Evolutionary conservation across 257 asterid species (phyloP), one percentile per base, ranked within the genome.

Genomic region (Solanum raphanifolium): DNA sequence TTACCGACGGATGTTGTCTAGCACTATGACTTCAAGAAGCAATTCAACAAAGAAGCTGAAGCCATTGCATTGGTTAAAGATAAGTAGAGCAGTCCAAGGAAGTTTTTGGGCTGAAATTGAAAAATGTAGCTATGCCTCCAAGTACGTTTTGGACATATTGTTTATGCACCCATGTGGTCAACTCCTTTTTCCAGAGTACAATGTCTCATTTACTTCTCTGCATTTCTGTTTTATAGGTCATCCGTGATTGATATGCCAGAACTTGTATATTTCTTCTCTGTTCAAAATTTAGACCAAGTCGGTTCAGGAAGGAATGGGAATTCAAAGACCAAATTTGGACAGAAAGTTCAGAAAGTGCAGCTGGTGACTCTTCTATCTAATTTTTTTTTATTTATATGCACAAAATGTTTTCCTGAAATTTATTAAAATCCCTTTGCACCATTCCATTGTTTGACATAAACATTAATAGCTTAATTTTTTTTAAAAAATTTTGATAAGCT

Each of bases 51-150:
- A 81, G 68, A 81, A 81, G 85, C 93, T 96, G 87, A 96, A 94
- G 88, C 98, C 98, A 35, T 95, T 94, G 88, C 98, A 96, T 89
- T 96, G 99, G 99, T 88, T 94, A 93, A 96, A 96, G 94, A 85
- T 95, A 79, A 94, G 96, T 31, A 91, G 96, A 89, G 97, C 94
- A 60, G 88, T 91, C 90, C 98, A 95, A 83, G 99, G 98, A 81
- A 96, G 98, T 91, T 86, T 96, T 68, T 96, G 99, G 99, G 98
- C 98, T 43, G 98, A 95, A 78, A 90, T 95, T 83, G 96, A 93
- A 84, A 95, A 93, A 88, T 94, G 94, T 11, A 96, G 94, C 86
- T 96, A 95, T 91, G 94, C 95, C 88, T 92, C 95, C 83, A 92
- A 90, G 99, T 96, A 93, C 12, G 88, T 85, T 35, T 46, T 48